A percentile compares a stretch with the other conserved stretches of the same genome.
These are phyloP conservation scores for Pontederia paniculata DNA, from an alignment of 176 grass and related monocot genomes.

Conservation along the genomic window DNA sequence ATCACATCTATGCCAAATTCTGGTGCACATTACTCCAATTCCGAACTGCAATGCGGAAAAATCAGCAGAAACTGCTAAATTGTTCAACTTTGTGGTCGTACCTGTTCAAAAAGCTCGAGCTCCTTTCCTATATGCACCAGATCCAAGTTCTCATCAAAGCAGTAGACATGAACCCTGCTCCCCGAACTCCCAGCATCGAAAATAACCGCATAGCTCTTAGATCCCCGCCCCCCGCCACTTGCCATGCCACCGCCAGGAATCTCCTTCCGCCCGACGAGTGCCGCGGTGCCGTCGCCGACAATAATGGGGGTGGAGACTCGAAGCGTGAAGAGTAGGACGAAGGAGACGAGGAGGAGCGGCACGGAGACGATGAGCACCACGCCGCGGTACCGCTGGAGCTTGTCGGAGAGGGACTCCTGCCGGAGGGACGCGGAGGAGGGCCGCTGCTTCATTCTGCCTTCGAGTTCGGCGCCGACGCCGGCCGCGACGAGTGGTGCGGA, in stretches of 20 bases:
- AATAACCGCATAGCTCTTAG: conserved; percentile 67
- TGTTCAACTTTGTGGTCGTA: too few relatives aligned
- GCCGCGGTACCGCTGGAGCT: conserved; percentile 61
- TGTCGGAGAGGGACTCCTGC: conserved; percentile 40
- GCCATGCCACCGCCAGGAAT: conserved; percentile 20
- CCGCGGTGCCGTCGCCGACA: too few relatives aligned
- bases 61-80: too few relatives aligned
- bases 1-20: too few relatives aligned
- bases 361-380: conserved; percentile 54
- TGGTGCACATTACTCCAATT: too few relatives aligned
- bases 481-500: conserved; percentile 28
- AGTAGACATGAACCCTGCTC: conserved; percentile 88
- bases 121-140: conserved; percentile 69
- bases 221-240: conserved; percentile 13
- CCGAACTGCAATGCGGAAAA: background rate
- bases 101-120: conserved; percentile 91
- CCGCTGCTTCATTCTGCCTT: conserved; percentile 58
- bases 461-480: conserved; percentile 20
- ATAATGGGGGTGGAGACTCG: conserved; percentile 22
- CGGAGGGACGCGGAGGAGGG: conserved; percentile 30
- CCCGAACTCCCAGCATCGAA: conserved; percentile 96
- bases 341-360: conserved; percentile 57
- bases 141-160: conserved; percentile 75
- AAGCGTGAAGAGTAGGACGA: conserved; percentile 62
- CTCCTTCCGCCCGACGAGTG: conserved; percentile 36